These are phyloP conservation scores for Cylindrotheca fusiformis DNA, from an alignment of 108 stramenopile genomes.

Conservation along the genomic window DNA sequence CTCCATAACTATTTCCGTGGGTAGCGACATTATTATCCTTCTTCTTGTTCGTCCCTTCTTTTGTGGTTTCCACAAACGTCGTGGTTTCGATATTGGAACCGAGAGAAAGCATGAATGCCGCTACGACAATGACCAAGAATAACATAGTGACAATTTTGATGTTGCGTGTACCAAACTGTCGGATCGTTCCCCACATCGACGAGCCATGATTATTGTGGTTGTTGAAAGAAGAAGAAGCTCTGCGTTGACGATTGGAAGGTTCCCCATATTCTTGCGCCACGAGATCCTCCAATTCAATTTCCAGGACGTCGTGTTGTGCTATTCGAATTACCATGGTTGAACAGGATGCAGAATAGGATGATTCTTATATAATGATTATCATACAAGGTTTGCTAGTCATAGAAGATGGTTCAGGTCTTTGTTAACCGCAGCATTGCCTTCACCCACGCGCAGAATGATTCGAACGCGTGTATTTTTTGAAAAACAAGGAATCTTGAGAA, in stretches of 20 bases:
- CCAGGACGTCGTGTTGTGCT: neutral
- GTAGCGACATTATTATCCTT: too few species aligned
- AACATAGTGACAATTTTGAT: neutral
- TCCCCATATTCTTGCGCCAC: neutral
- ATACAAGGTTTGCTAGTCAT: neutral
- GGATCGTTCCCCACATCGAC: neutral
- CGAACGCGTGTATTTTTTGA: neutral
- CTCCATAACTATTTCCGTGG: conserved; percentile 16
- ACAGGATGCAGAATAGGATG: neutral
- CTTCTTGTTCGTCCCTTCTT: neutral
- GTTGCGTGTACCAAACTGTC: neutral
- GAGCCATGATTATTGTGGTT: too few species aligned
- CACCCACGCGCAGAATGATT: neutral
- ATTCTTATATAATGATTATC: neutral
- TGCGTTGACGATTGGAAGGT: too few species aligned
- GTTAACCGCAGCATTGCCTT: neutral
- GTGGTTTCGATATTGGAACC: neutral
- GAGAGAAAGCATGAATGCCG: neutral
- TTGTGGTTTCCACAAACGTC: neutral
- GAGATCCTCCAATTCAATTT: neutral
- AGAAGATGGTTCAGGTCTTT: neutral
- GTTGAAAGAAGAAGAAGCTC: neutral
- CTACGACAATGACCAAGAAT: neutral
- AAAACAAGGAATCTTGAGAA: neutral
- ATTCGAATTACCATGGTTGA: conserved; percentile 1